phyloP scores from a whole-genome alignment of 1,284 basidiomycete species.

The Ustilago bromivora region DNA sequence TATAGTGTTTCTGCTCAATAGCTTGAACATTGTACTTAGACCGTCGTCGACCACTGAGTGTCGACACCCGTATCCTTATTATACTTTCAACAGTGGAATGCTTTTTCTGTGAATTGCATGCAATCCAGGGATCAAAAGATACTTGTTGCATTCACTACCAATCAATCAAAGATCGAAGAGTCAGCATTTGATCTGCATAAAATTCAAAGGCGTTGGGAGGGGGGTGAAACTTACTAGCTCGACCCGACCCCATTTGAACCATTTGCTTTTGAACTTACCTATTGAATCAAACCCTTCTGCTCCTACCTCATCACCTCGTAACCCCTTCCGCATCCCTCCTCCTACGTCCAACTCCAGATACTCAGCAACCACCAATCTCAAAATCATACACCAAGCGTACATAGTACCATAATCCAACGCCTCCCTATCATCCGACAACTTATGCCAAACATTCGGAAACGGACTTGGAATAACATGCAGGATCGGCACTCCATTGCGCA shows the following conservation, averaged over 20 bases:
- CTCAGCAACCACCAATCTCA: constrained; percentile 88
- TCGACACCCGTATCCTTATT: no score
- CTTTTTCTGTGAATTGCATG: not conserved
- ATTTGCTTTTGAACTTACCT: not conserved
- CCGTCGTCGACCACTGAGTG: no score
- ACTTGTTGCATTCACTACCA: not conserved
- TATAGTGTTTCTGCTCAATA: no score
- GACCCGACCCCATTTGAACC: constrained; percentile 10
- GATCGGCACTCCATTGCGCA: constrained; percentile 84
- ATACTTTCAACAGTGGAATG: no score
- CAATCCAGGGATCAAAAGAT: not conserved
- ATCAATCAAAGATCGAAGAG: not conserved
- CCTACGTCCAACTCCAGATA: constrained; percentile 79
- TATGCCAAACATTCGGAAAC: constrained; percentile 94
- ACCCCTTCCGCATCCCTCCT: not conserved
- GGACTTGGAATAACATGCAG: constrained; percentile 90
- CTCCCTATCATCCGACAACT: constrained; percentile 85
- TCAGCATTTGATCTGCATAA: not conserved
- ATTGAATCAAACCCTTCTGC: constrained; percentile 17
- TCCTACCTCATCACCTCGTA: not conserved
- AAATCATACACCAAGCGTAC: constrained; percentile 82
- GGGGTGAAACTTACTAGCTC: constrained; percentile 42
- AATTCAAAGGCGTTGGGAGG: not conserved
- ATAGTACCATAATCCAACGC: constrained; percentile 88
- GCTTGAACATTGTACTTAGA: no score